A percentile compares a stretch with the other conserved stretches of the same genome.
phyloP scores from a whole-genome alignment of 1,284 basidiomycete species.

The Sanghuangporus sanghuang region DNA sequence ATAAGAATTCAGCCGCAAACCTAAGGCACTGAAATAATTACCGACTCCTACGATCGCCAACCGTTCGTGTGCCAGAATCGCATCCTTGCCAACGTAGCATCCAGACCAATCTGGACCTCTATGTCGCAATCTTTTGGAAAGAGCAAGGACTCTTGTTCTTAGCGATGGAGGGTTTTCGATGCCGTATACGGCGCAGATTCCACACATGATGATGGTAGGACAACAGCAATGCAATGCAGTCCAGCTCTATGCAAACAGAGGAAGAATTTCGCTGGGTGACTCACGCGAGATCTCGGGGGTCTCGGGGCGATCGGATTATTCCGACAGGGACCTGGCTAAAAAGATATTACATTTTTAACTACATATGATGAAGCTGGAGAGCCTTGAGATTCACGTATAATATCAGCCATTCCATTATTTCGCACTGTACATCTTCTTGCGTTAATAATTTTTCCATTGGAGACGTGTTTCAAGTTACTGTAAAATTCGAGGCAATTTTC shows the following conservation, averaged over 20 bases:
- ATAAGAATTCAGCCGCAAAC: background rate
- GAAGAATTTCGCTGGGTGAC: background rate
- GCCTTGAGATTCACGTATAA: background rate
- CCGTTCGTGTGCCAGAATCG: slow-evolving; percentile 84
- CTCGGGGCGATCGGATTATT: background rate
- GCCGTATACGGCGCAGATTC: slow-evolving; percentile 82
- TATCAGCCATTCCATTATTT: background rate
- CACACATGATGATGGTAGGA: slow-evolving; percentile 62
- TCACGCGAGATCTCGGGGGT: background rate
- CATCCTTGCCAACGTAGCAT: slow-evolving; percentile 79
- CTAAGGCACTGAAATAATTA: slow-evolving; percentile 38
- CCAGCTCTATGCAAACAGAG: background rate
- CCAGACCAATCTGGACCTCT: slow-evolving; percentile 97
- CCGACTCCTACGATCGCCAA: slow-evolving; percentile 98
- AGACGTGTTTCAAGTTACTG: background rate
- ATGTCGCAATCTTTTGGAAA: slow-evolving; percentile 87
- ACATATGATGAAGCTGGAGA: background rate
- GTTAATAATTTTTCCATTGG: background rate
- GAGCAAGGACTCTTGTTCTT: slow-evolving; percentile 72
- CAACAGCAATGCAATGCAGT: background rate
- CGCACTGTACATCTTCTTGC: background rate
- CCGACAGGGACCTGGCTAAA: background rate
- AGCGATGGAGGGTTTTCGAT: slow-evolving; percentile 66
- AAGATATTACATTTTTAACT: background rate
- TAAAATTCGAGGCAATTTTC: background rate